Base-by-base conservation (phyloP, 2,329 filamentous ascomycete genomes). In the Trichoderma sp. region DNA sequence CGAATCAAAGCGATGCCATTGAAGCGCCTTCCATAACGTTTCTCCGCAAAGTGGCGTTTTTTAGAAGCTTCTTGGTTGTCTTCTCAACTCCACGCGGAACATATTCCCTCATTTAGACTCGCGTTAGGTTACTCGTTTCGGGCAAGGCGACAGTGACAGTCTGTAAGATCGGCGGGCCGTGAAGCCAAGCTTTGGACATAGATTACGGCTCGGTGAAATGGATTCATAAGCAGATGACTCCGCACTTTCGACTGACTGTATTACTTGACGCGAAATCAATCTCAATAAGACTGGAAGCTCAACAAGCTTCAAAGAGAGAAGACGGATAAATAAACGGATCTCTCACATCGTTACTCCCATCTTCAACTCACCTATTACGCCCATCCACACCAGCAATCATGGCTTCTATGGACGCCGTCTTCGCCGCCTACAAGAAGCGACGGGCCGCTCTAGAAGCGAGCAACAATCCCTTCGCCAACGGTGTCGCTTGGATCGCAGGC, bases 401-500 rank as follows among this genome's bases (percentile, higher is more conserved):
- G 66, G 14, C 66, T 69, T 61, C 36, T 4, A 69, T 69, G 66
- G 56, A 61, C 36, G 21, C 66, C 12, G n/a, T 69, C 3, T 69
- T 69, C 6, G 56, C 56, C 6, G 66, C 56, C 8, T 69, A 69
- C 36, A 61, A 24, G 21, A 6, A 61, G 53, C 56, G 66, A 15
- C 66, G 26, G n/a, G 66, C 36, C 14, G 28, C 53, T 34, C 56
- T 69, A 0, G 56, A 69, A 51, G 56, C 53, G 28, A 69, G 66
- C 66, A 47, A 32, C 56, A 69, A 69, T 4, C 56, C 66, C n/a
- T 69, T 51, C 21, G 36, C 66, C 26, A 43, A 51, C 18, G 66
- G 66, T 11, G 57, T 69, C 28, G 66, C 39, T 6, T 69, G 66
- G 66, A 69, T 69, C 14, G 56, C 56, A 34, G 66, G 66, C 12